These are phyloP conservation scores for Protoeuglena noctilucae DNA, from an alignment of 139 green algal species.

Conservation along the genomic window DNA sequence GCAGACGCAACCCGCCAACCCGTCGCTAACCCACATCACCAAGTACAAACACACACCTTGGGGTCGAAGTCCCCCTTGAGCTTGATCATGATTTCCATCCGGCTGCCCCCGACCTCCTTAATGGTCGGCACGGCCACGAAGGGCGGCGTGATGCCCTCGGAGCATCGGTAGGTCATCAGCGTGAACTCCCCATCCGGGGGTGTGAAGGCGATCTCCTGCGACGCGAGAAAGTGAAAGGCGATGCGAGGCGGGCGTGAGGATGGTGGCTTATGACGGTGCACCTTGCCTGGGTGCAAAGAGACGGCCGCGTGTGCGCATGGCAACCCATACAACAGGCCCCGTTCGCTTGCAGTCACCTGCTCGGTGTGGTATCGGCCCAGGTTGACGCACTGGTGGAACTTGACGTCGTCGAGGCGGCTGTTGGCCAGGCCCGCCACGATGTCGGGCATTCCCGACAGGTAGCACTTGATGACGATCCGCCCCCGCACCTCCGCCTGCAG, in stretches of 20 bases:
- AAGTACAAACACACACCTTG: no score
- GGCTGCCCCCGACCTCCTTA: slow-evolving; percentile 76
- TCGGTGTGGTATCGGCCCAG: slow-evolving; percentile 56
- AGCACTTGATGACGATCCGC: slow-evolving; percentile 77
- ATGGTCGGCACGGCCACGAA: slow-evolving; percentile 81
- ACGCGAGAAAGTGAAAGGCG: slow-evolving; percentile 20
- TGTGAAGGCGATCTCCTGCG: slow-evolving; percentile 67
- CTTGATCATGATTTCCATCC: slow-evolving; percentile 60
- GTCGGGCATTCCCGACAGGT: slow-evolving; percentile 86
- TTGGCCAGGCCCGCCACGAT: slow-evolving; percentile 85
- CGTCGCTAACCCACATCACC: no score
- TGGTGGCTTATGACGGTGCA: no score
- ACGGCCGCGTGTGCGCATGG: no score
- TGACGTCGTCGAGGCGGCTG: slow-evolving; percentile 60
- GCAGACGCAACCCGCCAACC: no score
- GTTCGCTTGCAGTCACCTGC: slow-evolving; percentile 22
- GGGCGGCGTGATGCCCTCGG: slow-evolving; percentile 70
- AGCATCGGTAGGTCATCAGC: slow-evolving; percentile 59
- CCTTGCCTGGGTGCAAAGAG: no score
- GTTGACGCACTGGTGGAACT: slow-evolving; percentile 94
- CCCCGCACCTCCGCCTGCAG: slow-evolving; percentile 73
- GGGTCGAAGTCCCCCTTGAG: slow-evolving; percentile 50
- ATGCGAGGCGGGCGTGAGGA: no score
- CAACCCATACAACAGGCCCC: no score
- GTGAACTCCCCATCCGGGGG: slow-evolving; percentile 95